Conservation (phyloP, 345 rosid species). For the Limnanthes douglasii region DNA sequence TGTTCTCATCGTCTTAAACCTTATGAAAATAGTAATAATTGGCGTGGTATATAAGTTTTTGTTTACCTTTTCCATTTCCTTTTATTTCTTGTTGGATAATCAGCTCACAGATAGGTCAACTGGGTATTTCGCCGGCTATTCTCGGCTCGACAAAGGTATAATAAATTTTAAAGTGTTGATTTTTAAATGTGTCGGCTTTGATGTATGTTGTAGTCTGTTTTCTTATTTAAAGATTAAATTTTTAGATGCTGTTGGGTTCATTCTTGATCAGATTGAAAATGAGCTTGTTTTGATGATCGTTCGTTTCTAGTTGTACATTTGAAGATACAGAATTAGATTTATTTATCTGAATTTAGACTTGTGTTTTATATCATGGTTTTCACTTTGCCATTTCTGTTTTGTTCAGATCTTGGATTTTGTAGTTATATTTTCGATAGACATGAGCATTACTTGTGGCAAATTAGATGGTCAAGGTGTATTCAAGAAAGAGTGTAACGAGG, state of each 20-base stretch:
- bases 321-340: too few species aligned
- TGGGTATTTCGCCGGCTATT: too few species aligned
- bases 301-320: too few species aligned
- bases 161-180: too few species aligned
- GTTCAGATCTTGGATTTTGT: slow-evolving; percentile 1
- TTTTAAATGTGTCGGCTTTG: too few species aligned
- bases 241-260: neutral
- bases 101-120: slow-evolving; percentile 4
- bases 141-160: too few species aligned
- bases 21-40: slow-evolving; percentile 75
- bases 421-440: too few species aligned
- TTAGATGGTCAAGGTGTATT: slow-evolving; percentile 15
- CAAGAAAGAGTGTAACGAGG: slow-evolving; percentile 12
- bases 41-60: slow-evolving; percentile 98
- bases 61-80: slow-evolving; percentile 31
- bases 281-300: neutral
- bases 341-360: too few species aligned
- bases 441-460: slow-evolving; percentile 13
- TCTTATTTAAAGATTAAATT: too few species aligned
- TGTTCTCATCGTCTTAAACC: slow-evolving; percentile 70
- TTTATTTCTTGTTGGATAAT: neutral
- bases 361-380: slow-evolving; percentile 9
- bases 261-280: neutral
- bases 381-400: slow-evolving; percentile 7
- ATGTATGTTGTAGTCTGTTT: too few species aligned